These are phyloP conservation scores for Ophiostoma ulmi DNA, from an alignment of 2,329 filamentous ascomycete genomes.

Conservation along the genomic window DNA sequence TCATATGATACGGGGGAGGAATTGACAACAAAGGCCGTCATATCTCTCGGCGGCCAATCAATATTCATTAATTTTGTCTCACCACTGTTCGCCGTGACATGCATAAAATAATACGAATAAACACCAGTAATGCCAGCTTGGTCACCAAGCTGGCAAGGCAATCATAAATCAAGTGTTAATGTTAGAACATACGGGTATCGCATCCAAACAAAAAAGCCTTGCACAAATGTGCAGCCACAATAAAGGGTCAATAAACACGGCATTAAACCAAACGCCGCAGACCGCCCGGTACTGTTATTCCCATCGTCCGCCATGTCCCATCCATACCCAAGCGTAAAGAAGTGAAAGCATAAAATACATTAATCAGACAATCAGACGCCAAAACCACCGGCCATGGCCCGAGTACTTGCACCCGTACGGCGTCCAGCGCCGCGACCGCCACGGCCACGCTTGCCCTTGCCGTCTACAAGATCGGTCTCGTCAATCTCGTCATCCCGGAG, in stretches of 20 bases:
- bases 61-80: background rate
- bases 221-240: background rate
- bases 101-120: background rate
- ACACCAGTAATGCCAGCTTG: background rate
- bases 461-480: conserved; percentile 26
- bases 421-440: conserved; percentile 22
- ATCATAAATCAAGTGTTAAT: background rate
- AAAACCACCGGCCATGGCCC: conserved; percentile 26
- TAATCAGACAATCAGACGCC: conserved; percentile 26
- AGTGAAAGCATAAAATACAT: background rate
- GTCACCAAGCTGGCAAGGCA: background rate
- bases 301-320: conserved; percentile 1
- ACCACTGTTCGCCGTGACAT: too few relatives aligned
- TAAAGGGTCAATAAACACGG: background rate
- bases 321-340: background rate
- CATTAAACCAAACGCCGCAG: background rate
- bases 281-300: background rate
- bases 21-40: background rate
- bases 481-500: conserved; percentile 28
- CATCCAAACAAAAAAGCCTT: background rate
- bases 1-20: background rate
- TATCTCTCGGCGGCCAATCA: background rate
- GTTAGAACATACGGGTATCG: conserved; percentile 6
- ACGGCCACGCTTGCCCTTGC: conserved; percentile 17
- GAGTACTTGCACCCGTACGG: conserved; percentile 18